Conservation (phyloP, 176 grass and related monocot genomes). For the Pharus latifolius region DNA sequence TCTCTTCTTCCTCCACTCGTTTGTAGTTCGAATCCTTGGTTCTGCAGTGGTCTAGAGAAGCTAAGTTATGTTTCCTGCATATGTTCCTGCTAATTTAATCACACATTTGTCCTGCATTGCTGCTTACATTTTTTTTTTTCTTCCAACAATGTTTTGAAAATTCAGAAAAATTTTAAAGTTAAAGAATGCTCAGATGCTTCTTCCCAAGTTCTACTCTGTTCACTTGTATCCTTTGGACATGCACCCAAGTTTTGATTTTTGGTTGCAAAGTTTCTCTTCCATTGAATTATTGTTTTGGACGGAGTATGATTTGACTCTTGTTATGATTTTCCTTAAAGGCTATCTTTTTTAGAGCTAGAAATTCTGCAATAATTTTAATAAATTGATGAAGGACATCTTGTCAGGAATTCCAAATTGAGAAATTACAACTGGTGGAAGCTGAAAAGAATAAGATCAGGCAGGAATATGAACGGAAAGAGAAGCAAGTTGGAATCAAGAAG, state of each 20-base stretch:
- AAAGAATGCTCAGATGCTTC: neutral
- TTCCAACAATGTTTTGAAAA: neutral
- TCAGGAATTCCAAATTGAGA: slow-evolving; percentile 80
- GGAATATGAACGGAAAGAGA: slow-evolving; percentile 68
- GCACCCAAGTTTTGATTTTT: no score
- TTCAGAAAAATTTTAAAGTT: neutral
- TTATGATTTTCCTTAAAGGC: neutral
- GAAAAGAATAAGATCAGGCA: slow-evolving; percentile 72
- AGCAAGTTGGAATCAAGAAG: slow-evolving; percentile 62
- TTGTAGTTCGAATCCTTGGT: no score
- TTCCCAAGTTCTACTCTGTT: neutral
- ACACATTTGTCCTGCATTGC: neutral
- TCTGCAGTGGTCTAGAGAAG: neutral
- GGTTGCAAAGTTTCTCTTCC: neutral
- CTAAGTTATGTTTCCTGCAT: neutral
- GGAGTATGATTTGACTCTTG: neutral
- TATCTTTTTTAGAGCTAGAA: neutral
- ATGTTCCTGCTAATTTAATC: neutral
- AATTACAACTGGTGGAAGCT: slow-evolving; percentile 60
- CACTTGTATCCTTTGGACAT: neutral
- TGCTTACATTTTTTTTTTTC: neutral
- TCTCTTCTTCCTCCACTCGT: no score
- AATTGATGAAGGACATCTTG: neutral
- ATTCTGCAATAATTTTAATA: neutral
- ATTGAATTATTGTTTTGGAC: neutral